A percentile compares a stretch with the other conserved stretches of the same genome.
Evolutionary conservation across 768 basidiomycete species (phyloP).

Genomic region (Mycena olivaceomarginata): DNA sequence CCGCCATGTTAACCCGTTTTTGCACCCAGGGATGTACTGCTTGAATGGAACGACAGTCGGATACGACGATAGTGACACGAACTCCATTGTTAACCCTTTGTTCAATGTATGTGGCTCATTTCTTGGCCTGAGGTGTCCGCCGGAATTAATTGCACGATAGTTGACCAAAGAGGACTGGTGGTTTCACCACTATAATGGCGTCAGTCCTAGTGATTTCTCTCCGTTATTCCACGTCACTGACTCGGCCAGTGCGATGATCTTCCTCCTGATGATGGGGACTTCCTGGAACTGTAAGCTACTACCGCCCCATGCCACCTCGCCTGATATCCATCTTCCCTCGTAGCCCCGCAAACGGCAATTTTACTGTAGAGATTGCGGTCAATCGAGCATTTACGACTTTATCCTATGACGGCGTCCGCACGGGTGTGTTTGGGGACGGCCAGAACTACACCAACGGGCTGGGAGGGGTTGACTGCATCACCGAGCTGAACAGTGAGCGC

Average conservation of each 20-base stretch:
- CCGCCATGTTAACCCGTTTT: neutral
- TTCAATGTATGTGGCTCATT: constrained; percentile 51
- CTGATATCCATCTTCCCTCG: neutral
- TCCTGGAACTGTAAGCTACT: constrained; percentile 62
- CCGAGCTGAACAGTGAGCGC: constrained; percentile 58
- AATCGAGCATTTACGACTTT: constrained; percentile 66
- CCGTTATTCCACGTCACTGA: neutral
- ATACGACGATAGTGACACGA: constrained; percentile 54
- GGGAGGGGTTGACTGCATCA: constrained; percentile 56
- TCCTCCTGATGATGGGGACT: constrained; percentile 63
- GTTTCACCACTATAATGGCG: constrained; percentile 63
- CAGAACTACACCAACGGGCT: constrained; percentile 55
- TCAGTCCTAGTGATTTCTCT: constrained; percentile 40
- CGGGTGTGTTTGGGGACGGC: constrained; percentile 56
- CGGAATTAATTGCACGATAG: constrained; percentile 42
- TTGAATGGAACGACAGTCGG: constrained; percentile 57
- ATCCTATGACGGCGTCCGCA: constrained; percentile 53
- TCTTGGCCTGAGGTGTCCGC: neutral
- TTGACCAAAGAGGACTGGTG: constrained; percentile 61
- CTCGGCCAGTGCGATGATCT: constrained; percentile 63
- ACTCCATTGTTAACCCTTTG: constrained; percentile 57
- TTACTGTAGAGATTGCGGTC: constrained; percentile 64
- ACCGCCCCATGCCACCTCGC: neutral
- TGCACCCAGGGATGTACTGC: constrained; percentile 57
- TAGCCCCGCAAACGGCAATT: constrained; percentile 63